phyloP scores from a whole-genome alignment of 2,329 filamentous ascomycete genomes.

The Cordyceps fumosorosea region DNA sequence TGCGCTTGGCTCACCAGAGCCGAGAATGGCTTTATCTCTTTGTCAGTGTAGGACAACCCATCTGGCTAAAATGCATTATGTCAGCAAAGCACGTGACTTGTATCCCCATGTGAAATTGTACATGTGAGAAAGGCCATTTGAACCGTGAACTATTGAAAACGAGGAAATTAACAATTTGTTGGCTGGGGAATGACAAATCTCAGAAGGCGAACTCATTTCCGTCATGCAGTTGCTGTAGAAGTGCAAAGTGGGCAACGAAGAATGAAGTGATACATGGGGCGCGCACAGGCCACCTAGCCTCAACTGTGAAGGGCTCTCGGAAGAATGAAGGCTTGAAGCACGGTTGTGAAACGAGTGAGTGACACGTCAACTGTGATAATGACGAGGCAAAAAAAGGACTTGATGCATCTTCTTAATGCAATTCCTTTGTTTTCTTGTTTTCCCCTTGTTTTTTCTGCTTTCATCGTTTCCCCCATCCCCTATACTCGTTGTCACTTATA shows the following conservation, averaged over 20 bases:
- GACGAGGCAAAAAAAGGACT: background rate
- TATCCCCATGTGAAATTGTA: background rate
- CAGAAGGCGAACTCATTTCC: background rate
- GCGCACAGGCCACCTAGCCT: slow-evolving; percentile 10
- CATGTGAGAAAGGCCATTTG: background rate
- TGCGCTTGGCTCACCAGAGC: background rate
- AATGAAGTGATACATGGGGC: background rate
- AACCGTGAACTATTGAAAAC: background rate
- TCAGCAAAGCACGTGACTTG: slow-evolving; percentile 4
- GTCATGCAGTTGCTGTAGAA: background rate
- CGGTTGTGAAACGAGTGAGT: background rate
- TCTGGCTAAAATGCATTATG: background rate
- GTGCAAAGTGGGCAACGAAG: background rate
- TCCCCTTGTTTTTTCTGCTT: background rate
- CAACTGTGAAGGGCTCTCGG: background rate
- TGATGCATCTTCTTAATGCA: background rate
- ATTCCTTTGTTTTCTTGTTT: background rate
- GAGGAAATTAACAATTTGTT: no score
- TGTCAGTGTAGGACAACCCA: background rate
- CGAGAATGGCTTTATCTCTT: background rate
- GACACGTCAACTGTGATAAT: background rate
- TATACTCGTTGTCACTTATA: background rate
- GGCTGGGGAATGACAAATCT: background rate
- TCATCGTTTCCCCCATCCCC: background rate
- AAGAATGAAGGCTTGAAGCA: background rate